Percentiles rank a stretch among this genome's conserved stretches.
phyloP scores from a whole-genome alignment of 371 early-diverging fungal species.

The Rhizopus stolonifer region DNA sequence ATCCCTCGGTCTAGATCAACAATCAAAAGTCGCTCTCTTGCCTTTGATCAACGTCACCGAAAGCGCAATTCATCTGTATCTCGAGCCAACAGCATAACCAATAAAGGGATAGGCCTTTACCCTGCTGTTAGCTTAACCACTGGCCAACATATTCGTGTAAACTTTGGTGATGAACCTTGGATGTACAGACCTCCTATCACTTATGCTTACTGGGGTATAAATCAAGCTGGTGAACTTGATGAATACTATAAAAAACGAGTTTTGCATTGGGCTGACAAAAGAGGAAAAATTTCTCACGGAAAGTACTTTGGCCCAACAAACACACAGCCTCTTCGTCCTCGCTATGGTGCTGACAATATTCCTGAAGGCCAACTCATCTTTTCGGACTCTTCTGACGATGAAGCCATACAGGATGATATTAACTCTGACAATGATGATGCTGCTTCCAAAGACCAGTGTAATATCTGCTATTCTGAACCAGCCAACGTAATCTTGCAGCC shows the following conservation, averaged over 20 bases:
- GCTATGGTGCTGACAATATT: conserved; percentile 9
- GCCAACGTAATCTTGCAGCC: conserved; percentile 39
- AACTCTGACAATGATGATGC: conserved; percentile 10
- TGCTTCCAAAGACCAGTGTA: conserved; percentile 42
- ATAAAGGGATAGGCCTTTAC: conserved; percentile 34
- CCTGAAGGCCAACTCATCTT: conserved; percentile 1
- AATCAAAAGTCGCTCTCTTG: too few species aligned
- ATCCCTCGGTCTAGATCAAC: too few species aligned
- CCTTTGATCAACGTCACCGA: background rate
- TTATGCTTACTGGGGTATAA: conserved; percentile 26
- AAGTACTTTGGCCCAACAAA: conserved; percentile 17
- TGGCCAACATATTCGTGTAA: conserved; percentile 43
- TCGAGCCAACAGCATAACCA: background rate
- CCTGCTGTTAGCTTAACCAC: conserved; percentile 50
- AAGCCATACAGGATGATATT: conserved; percentile 2
- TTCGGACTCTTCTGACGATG: conserved; percentile 9
- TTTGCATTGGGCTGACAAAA: conserved; percentile 22
- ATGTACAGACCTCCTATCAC: conserved; percentile 42
- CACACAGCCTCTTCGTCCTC: conserved; percentile 14
- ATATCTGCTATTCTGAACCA: conserved; percentile 48
- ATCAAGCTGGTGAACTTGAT: conserved; percentile 31
- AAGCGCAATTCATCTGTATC: background rate
- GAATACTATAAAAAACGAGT: conserved; percentile 24
- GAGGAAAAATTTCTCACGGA: conserved; percentile 15
- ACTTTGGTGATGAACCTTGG: conserved; percentile 52